phyloP scores from a whole-genome alignment of 495 filamentous ascomycete species.

The Podospora conica region DNA sequence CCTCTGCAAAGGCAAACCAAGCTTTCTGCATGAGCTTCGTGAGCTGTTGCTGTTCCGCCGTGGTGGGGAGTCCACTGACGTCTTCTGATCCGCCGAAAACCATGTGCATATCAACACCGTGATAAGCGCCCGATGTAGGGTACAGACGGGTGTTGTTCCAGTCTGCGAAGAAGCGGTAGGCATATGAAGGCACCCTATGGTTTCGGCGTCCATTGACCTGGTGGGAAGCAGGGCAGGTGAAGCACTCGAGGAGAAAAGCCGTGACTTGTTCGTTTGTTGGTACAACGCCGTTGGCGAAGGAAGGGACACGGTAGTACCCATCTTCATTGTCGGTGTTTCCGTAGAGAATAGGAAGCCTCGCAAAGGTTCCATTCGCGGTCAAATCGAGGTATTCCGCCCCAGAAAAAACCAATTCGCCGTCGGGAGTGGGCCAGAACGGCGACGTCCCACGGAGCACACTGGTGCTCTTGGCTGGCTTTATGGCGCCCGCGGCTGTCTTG shows the following conservation, averaged over 20 bases:
- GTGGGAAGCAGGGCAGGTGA: slow-evolving; percentile 16
- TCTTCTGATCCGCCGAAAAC: slow-evolving; percentile 38
- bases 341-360: too few species aligned
- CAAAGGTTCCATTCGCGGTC: too few species aligned
- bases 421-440: too few species aligned
- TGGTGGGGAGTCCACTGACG: slow-evolving; percentile 32
- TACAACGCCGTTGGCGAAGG: too few species aligned
- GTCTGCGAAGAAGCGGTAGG: slow-evolving; percentile 33
- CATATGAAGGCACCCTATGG: slow-evolving; percentile 25
- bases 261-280: too few species aligned
- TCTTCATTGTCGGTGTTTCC: too few species aligned
- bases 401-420: too few species aligned
- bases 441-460: too few species aligned
- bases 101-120: slow-evolving; percentile 45
- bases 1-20: slow-evolving; percentile 38
- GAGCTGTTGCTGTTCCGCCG: slow-evolving; percentile 25
- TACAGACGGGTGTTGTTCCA: slow-evolving; percentile 39
- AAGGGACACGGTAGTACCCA: too few species aligned
- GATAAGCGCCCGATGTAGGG: slow-evolving; percentile 39
- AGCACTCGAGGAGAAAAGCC: slow-evolving; percentile 19
- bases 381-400: too few species aligned
- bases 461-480: too few species aligned
- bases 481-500: slow-evolving; percentile 30
- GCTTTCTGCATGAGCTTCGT: slow-evolving; percentile 32
- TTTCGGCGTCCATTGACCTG: slow-evolving; percentile 9